A percentile compares a stretch with the other conserved stretches of the same genome.
phyloP scores from a whole-genome alignment of 805 yeast species.

The Saccharomyces jurei region DNA sequence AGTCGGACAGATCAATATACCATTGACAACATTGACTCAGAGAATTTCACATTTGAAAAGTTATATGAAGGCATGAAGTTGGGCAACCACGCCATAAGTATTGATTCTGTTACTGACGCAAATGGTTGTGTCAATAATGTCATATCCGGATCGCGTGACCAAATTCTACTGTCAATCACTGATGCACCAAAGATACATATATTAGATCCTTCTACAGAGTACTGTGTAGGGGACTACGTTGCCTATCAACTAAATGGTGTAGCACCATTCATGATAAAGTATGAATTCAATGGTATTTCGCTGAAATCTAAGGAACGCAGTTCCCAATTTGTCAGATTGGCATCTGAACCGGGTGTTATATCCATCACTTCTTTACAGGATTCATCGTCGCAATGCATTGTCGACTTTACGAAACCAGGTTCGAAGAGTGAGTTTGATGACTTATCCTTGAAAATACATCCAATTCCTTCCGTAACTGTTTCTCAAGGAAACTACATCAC shows the following conservation, averaged over 20 bases:
- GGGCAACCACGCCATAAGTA: constrained; percentile 62
- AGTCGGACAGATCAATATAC: constrained; percentile 43
- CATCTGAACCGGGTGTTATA: constrained; percentile 74
- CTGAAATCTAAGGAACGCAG: constrained; percentile 49
- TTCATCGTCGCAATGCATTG: constrained; percentile 64
- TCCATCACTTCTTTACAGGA: constrained; percentile 64
- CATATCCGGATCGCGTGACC: constrained; percentile 30
- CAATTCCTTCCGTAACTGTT: constrained; percentile 73
- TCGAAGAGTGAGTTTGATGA: constrained; percentile 28
- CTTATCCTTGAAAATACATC: constrained; percentile 38
- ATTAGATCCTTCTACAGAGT: constrained; percentile 38
- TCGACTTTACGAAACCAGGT: constrained; percentile 41
- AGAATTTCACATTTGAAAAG: constrained; percentile 33
- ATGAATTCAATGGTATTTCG: constrained; percentile 57
- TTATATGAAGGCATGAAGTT: constrained; percentile 46
- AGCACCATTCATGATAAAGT: constrained; percentile 70
- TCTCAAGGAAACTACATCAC: constrained; percentile 67
- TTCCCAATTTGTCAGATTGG: constrained; percentile 55
- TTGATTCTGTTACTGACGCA: constrained; percentile 54
- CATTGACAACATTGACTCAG: constrained; percentile 36
- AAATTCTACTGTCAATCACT: constrained; percentile 52
- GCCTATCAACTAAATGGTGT: constrained; percentile 67
- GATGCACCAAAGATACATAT: constrained; percentile 64
- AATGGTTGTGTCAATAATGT: constrained; percentile 56
- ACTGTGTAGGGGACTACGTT: constrained; percentile 90